Evolutionary conservation across 2,329 filamentous ascomycete genomes (phyloP).

Genomic region (Septoria linicola): DNA sequence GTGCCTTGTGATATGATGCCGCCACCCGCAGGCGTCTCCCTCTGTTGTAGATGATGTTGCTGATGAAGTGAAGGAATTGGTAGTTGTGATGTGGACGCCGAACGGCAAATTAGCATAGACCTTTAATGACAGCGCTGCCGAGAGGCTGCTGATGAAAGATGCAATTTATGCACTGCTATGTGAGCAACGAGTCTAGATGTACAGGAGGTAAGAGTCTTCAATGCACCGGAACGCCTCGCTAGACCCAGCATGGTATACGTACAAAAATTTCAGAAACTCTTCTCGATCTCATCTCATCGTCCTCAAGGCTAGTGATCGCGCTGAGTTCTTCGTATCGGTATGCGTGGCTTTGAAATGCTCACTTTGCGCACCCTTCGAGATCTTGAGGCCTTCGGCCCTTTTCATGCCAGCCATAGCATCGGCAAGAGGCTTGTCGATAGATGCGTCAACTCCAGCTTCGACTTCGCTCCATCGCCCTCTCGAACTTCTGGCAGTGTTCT

Average conservation of each 20-base stretch:
- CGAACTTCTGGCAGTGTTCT: slow-evolving; percentile 27
- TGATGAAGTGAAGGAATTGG: too few relatives aligned
- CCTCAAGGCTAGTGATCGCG: slow-evolving; percentile 6
- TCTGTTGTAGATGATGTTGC: too few relatives aligned
- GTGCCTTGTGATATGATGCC: too few relatives aligned
- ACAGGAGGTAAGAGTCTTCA: background rate
- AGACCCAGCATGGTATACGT: slow-evolving; percentile 9
- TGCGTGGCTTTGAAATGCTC: slow-evolving; percentile 21
- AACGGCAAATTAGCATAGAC: too few relatives aligned
- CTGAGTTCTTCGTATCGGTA: background rate
- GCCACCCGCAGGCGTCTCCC: too few relatives aligned
- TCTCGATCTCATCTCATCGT: slow-evolving; percentile 1
- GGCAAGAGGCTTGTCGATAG: slow-evolving; percentile 25
- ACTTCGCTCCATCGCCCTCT: slow-evolving; percentile 34
- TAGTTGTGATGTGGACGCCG: too few relatives aligned
- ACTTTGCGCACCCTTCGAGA: slow-evolving; percentile 31
- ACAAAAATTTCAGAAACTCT: background rate
- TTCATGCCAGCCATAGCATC: slow-evolving; percentile 32
- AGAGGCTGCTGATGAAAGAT: too few relatives aligned
- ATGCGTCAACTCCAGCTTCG: slow-evolving; percentile 19
- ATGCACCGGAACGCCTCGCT: slow-evolving; percentile 12
- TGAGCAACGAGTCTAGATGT: background rate
- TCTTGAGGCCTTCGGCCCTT: slow-evolving; percentile 30
- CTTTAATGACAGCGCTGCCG: too few relatives aligned
- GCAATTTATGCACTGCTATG: background rate